phyloP scores from a whole-genome alignment of 1,139 yeast species.

The Yamadazyma triangularis region DNA sequence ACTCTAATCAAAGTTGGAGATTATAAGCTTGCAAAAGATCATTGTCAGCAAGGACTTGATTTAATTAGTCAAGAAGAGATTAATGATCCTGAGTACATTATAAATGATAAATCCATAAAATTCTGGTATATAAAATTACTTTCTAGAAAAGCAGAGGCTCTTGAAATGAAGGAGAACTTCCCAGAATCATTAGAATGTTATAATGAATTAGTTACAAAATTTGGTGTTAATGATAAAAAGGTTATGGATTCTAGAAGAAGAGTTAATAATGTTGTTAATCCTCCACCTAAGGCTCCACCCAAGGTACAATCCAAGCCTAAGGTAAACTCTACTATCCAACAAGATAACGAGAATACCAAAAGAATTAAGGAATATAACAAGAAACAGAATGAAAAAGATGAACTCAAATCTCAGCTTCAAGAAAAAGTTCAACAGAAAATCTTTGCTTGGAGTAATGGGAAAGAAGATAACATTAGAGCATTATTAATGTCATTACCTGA shows the following conservation, averaged over 20 bases:
- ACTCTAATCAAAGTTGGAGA: slow-evolving; percentile 72
- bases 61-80: slow-evolving; percentile 40
- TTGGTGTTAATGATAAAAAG: slow-evolving; percentile 60
- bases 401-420: slow-evolving; percentile 51
- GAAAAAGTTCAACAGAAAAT: slow-evolving; percentile 57
- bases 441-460: slow-evolving; percentile 65
- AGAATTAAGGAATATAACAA: slow-evolving; percentile 42
- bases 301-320: slow-evolving; percentile 14
- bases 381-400: slow-evolving; percentile 48
- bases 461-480: slow-evolving; percentile 74
- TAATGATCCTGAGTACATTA: slow-evolving; percentile 15
- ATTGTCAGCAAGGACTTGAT: slow-evolving; percentile 53
- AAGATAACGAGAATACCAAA: slow-evolving; percentile 13
- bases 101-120: slow-evolving; percentile 54
- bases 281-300: slow-evolving; percentile 26
- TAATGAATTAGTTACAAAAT: slow-evolving; percentile 53
- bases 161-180: slow-evolving; percentile 73
- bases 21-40: slow-evolving; percentile 54
- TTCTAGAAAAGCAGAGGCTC: slow-evolving; percentile 73
- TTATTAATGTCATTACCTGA: slow-evolving; percentile 62
- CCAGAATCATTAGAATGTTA: slow-evolving; percentile 60
- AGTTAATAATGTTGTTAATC: slow-evolving; percentile 62
- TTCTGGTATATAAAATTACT: slow-evolving; percentile 73
- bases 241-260: slow-evolving; percentile 81
- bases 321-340: slow-evolving; percentile 8